Base-by-base conservation (phyloP, 2,329 filamentous ascomycete species). In the Neobulgaria alba region DNA sequence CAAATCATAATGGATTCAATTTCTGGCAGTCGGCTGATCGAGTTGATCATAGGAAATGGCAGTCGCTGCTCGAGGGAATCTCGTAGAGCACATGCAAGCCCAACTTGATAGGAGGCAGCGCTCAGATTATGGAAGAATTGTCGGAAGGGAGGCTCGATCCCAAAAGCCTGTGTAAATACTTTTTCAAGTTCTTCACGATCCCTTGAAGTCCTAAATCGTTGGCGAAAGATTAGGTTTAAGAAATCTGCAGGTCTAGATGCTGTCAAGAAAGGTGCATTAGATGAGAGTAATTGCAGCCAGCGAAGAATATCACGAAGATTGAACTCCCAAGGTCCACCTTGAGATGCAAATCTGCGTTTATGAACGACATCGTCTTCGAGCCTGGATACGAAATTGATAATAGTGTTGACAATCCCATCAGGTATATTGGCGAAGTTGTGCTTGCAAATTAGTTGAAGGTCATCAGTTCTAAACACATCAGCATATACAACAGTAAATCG, bases 401-500 rank as follows among this genome's bases (percentile, higher is more conserved):
- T 67, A 30, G 72, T 76, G 18, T 71, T 66, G 15, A 89, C 75
- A 20, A 78, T 73, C 1, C 73, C 64, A 0, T 65, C 52, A 1
- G 75, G 62, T 16, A 89, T 72, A 1, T 65, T 59, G 0, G 86
- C 80, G 57, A 86, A 95, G 46, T 85, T 78, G 51, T 82, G 83
- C 18, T 73, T 69, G 34, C 88, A 93, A 48, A 98, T 96, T 34
- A 83, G 67, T 45, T 82, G 73, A 44, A 98, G 65, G 66, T 98
- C 92, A 21, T 85, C 74, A 18, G 82, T 71, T 12, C 75, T 82
- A 59, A 98, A 92, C 3, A 88, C 76, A 57, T 98, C 92, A 43
- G 92, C 88, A 63, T 96, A 96, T 0, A 98, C 93, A 14, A 98
- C 90, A 29, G 93, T 92, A 61, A 98, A 98, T 33, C 93, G 84